phyloP scores from a whole-genome alignment of 139 green algal species.

The Yamagishiella unicocca region DNA sequence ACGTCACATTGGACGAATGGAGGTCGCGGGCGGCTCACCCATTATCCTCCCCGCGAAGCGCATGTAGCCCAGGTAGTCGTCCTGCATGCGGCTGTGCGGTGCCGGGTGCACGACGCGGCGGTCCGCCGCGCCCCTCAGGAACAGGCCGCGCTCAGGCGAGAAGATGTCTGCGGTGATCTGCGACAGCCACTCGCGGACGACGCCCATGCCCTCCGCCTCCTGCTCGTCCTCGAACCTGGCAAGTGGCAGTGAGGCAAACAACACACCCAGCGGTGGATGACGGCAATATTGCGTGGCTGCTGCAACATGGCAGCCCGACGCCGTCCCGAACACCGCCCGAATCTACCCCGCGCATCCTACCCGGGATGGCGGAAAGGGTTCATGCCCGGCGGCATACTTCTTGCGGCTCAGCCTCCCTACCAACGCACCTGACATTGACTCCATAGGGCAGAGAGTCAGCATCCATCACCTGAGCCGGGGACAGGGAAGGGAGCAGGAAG shows the following conservation, averaged over 20 bases:
- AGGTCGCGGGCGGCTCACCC: no score
- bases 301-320: no score
- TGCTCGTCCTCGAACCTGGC: conserved; percentile 50
- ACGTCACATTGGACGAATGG: no score
- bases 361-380: no score
- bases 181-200: conserved; percentile 47
- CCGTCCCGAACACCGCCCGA: no score
- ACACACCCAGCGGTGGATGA: no score
- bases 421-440: conserved; percentile 36
- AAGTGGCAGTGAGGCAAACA: background rate
- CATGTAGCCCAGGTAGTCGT: conserved; percentile 40
- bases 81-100: background rate
- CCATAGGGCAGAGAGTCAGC: conserved; percentile 29
- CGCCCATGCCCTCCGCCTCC: conserved; percentile 46
- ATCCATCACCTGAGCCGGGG: conserved; percentile 34
- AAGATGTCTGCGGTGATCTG: conserved; percentile 37
- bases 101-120: conserved; percentile 23
- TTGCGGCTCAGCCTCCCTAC: no score
- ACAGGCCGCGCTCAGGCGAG: conserved; percentile 30
- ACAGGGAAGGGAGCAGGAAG: no score
- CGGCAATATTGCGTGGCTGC: no score
- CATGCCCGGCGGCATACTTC: no score
- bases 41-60: conserved; percentile 47
- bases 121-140: conserved; percentile 18
- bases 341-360: no score